A percentile compares a stretch with the other conserved stretches of the same genome.
These are phyloP conservation scores for Musa acuminata DNA, from an alignment of 176 grass and related monocot genomes.

Conservation along the genomic window DNA sequence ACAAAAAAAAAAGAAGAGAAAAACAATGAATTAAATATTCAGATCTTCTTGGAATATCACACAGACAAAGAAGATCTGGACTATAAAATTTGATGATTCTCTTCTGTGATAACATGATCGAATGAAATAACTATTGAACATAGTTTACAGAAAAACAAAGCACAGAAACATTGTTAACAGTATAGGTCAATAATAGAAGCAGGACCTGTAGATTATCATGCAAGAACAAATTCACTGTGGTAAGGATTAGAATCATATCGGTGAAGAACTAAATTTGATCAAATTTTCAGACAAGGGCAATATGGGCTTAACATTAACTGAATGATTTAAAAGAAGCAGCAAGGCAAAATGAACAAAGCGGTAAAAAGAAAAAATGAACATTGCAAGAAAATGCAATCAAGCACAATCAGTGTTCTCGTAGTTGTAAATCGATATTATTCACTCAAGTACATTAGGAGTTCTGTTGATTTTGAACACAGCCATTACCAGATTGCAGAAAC, in stretches of 20 bases:
- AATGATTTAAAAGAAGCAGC: background rate
- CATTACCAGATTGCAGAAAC: background rate
- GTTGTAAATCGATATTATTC: background rate
- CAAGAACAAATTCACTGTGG: background rate
- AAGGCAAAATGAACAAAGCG: background rate
- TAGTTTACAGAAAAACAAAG: background rate
- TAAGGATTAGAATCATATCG: background rate
- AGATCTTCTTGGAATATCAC: background rate
- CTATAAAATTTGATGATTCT: background rate
- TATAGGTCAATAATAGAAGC: background rate
- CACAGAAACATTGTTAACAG: background rate
- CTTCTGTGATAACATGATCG: background rate
- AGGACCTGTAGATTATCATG: background rate
- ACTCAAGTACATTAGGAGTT: background rate
- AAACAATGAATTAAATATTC: background rate
- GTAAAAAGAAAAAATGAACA: background rate
- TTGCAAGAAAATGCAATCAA: background rate
- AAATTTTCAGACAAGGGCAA: background rate
- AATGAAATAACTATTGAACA: background rate
- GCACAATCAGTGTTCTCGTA: background rate
- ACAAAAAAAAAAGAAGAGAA: background rate
- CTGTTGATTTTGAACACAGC: background rate
- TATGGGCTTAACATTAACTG: background rate
- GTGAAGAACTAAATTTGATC: background rate
- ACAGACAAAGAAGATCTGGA: background rate